Base-by-base conservation (phyloP, 2,329 filamentous ascomycete genomes). In the Hymenoscyphus occultus region DNA sequence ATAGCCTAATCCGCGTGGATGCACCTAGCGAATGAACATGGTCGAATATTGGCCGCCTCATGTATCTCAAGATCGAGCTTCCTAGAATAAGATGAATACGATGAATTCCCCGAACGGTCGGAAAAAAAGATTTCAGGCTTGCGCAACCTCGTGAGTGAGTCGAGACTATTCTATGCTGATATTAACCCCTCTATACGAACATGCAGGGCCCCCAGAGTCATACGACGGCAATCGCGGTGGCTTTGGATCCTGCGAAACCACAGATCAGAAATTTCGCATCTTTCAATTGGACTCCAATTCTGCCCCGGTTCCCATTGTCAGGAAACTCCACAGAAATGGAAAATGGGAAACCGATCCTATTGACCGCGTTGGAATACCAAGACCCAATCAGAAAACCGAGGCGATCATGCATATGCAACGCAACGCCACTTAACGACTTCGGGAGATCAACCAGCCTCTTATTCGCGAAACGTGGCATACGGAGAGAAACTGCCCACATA, bases 391-490 rank as follows among this genome's bases (percentile, higher is more conserved):
- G 56, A 42, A 48, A 56, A 32, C 62, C 58, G 61, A 67, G 65
- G 67, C 65, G 67, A 62, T 22, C 42, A 31, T 56, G 58, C 58
- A 62, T 63, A 63, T 66, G 64, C 64, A 64, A 40, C 56, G 60
- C 13, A 62, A 59, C 67, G 28, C 65, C 64, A 56, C 56, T 62
- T 35, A 59, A 63, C 67, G 22, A 59, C 62, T 63, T 59, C 59
- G 64, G 65, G 65, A 69, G 65, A 65, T 65, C 65, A 67, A 66
- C 59, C 54, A 32, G 39, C 1, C 45, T 51, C 28, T 54, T 22
- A 60, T 45, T 66, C 54, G 64, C 61, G 63, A 67, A 69, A 71
- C 70, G 70, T 71, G 69, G 69, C 69, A 68, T 65, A 60, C 67
- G 65, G 69, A 70, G 67, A 68, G 66, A 64, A 64, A 60, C 51